These are phyloP conservation scores for Penicillium crustosum DNA, from an alignment of 2,329 filamentous ascomycete genomes.

Conservation along the genomic window DNA sequence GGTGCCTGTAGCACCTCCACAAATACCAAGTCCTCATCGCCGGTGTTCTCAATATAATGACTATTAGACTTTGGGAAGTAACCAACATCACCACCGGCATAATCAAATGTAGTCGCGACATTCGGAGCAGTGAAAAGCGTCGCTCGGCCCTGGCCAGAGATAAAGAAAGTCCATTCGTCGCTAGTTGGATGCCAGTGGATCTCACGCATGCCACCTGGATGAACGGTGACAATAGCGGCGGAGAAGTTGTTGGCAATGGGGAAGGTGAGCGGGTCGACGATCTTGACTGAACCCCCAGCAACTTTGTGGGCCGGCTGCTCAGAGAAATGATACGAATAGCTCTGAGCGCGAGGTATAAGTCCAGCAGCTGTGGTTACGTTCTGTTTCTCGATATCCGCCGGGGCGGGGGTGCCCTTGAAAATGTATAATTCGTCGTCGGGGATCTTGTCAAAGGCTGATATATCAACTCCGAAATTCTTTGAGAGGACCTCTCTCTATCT, in stretches of 20 bases:
- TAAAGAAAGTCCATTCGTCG: slow-evolving; percentile 80
- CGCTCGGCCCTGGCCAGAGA: slow-evolving; percentile 68
- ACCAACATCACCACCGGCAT: slow-evolving; percentile 70
- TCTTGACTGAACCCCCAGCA: slow-evolving; percentile 69
- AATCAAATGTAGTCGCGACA: slow-evolving; percentile 73
- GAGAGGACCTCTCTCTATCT: slow-evolving; percentile 50
- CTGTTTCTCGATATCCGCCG: slow-evolving; percentile 65
- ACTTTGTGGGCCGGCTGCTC: slow-evolving; percentile 66
- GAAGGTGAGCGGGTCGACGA: slow-evolving; percentile 75
- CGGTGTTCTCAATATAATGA: slow-evolving; percentile 78
- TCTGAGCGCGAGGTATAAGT: slow-evolving; percentile 64
- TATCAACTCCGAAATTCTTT: slow-evolving; percentile 54
- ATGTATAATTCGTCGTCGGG: slow-evolving; percentile 71
- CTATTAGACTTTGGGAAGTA: slow-evolving; percentile 76
- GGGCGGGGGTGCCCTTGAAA: slow-evolving; percentile 66
- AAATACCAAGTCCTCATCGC: slow-evolving; percentile 71
- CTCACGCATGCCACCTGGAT: slow-evolving; percentile 70
- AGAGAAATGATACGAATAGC: slow-evolving; percentile 70
- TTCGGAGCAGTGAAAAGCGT: slow-evolving; percentile 72
- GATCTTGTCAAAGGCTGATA: slow-evolving; percentile 59
- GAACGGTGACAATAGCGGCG: slow-evolving; percentile 68
- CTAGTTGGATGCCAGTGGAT: slow-evolving; percentile 82
- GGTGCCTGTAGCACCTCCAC: slow-evolving; percentile 73
- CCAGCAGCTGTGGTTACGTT: slow-evolving; percentile 59
- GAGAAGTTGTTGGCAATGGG: slow-evolving; percentile 71